A percentile compares a stretch with the other conserved stretches of the same genome.
These are phyloP conservation scores for Cyberlindnera mycetangii DNA, from an alignment of 805 yeast species.

Conservation along the genomic window DNA sequence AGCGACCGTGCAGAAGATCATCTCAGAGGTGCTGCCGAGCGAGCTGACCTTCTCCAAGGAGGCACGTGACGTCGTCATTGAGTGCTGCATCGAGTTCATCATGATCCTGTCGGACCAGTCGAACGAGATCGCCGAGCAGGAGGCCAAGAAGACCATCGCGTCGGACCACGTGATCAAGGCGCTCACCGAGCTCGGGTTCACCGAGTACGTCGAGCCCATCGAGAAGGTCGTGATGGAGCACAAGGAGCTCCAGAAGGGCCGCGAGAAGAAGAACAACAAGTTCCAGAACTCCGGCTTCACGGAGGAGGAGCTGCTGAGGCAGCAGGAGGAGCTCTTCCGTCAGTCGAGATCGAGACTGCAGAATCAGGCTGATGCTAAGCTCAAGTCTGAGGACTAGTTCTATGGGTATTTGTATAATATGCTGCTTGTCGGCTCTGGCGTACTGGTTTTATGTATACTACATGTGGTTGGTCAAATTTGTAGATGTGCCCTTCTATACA, in stretches of 20 bases:
- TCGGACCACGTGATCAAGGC: slow-evolving; percentile 95
- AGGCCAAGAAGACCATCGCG: slow-evolving; percentile 93
- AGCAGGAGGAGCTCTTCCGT: slow-evolving; percentile 90
- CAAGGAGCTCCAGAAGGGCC: slow-evolving; percentile 81
- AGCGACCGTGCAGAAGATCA: slow-evolving; percentile 95
- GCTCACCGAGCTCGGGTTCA: slow-evolving; percentile 80
- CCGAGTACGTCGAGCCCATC: slow-evolving; percentile 77
- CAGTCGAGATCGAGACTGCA: slow-evolving; percentile 67
- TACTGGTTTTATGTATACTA: slow-evolving; percentile 2
- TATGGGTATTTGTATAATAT: slow-evolving; percentile 4
- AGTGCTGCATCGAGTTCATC: slow-evolving; percentile 92
- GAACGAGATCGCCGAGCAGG: slow-evolving; percentile 94
- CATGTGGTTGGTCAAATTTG: no score
- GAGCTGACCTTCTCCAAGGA: slow-evolving; percentile 88
- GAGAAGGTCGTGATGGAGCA: slow-evolving; percentile 80
- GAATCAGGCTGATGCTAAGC: slow-evolving; percentile 19
- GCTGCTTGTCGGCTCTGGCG: background rate
- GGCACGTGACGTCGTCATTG: slow-evolving; percentile 91
- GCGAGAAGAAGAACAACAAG: slow-evolving; percentile 89
- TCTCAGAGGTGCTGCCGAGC: slow-evolving; percentile 84
- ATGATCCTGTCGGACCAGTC: slow-evolving; percentile 93
- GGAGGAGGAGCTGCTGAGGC: slow-evolving; percentile 87
- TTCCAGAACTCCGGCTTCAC: slow-evolving; percentile 88
- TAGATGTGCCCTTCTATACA: no score
- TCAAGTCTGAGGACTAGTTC: slow-evolving; percentile 8